A percentile compares a stretch with the other conserved stretches of the same genome.
Conservation (phyloP, 257 asterid species). For the Solanum lycopersicoides region DNA sequence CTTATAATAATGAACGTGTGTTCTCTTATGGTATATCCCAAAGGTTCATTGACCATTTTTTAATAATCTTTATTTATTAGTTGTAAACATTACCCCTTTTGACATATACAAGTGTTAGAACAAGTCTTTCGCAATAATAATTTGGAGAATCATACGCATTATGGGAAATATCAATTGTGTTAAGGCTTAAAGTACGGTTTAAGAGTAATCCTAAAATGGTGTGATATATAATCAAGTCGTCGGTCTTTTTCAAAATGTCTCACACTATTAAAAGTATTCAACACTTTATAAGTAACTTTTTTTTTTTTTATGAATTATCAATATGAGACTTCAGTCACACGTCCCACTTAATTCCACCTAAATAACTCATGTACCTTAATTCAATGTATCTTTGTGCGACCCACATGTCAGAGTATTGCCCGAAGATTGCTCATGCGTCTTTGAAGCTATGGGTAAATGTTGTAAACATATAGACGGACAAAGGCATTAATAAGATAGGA, state of each 20-base stretch:
- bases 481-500: background rate
- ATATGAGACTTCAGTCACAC: background rate
- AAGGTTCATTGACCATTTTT: background rate
- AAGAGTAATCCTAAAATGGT: too few relatives aligned
- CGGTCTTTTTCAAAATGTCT: fast-evolving
- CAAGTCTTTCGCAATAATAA: background rate
- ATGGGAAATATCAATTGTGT: background rate
- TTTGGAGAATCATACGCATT: background rate
- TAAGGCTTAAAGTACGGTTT: background rate
- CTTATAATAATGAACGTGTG: background rate
- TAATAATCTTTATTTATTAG: background rate
- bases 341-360: background rate
- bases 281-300: too few relatives aligned
- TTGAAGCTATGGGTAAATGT: background rate
- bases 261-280: background rate
- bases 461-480: background rate
- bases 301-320: background rate
- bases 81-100: background rate
- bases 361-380: background rate
- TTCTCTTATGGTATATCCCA: constrained; percentile 3
- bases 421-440: background rate
- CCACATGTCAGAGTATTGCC: background rate
- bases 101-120: background rate
- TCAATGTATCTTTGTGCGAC: background rate
- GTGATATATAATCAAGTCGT: background rate